A percentile compares a stretch with the other conserved stretches of the same genome.
Conservation (phyloP, 2,329 filamentous ascomycete genomes). For the Arthrobotrys sphaeroides region DNA sequence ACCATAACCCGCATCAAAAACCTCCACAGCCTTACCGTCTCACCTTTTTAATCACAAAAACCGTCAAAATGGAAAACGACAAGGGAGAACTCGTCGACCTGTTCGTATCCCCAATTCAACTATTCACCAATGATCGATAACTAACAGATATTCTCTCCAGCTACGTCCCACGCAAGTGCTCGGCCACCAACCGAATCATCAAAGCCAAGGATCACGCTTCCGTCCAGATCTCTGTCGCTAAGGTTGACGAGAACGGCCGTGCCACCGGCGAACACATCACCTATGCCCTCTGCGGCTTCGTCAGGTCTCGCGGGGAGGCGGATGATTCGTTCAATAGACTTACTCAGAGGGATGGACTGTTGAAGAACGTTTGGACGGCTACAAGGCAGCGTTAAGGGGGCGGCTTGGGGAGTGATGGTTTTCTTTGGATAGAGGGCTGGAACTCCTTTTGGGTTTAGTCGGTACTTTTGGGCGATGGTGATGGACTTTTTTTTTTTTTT, state of each 20-base stretch:
- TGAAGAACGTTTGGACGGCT: constrained; percentile 96
- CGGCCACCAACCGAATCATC: constrained; percentile 99
- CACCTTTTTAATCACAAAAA: constrained; percentile 24
- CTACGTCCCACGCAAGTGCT: constrained; percentile 99
- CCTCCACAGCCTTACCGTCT: not conserved
- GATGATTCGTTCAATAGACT: constrained; percentile 96
- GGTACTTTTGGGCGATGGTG: not conserved
- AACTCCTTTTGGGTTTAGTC: not conserved
- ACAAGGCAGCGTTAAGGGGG: constrained; percentile 66
- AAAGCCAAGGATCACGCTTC: constrained; percentile 99
- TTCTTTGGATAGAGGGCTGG: not conserved
- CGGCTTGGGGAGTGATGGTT: not conserved
- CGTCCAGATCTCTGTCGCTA: constrained; percentile 95
- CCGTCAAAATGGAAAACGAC: constrained; percentile 92
- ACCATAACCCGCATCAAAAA: not conserved
- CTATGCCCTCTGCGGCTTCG: constrained; percentile 97
- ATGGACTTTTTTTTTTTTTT: not conserved
- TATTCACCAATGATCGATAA: constrained; percentile 52
- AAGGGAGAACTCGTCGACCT: constrained; percentile 99
- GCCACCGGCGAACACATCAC: constrained; percentile 94
- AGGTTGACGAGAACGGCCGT: constrained; percentile 98
- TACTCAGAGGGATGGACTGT: constrained; percentile 91
- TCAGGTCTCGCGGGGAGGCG: constrained; percentile 96
- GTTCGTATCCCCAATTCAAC: constrained; percentile 75
- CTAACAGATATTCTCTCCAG: constrained; percentile 63